phyloP scores from a whole-genome alignment of 345 rosid species.

The Anastatica hierochuntica region DNA sequence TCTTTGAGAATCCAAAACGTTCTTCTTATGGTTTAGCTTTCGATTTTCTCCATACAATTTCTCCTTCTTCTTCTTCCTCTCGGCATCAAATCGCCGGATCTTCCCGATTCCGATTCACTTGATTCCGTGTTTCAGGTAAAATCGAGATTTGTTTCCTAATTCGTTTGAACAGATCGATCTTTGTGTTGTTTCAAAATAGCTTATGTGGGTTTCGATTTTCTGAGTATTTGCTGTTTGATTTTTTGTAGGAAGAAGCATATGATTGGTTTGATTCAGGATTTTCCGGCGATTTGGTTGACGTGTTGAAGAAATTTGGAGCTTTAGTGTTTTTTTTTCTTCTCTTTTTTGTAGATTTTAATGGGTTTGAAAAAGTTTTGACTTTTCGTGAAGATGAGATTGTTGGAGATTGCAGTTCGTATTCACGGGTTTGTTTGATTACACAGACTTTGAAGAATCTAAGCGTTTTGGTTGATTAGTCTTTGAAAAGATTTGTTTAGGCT shows the following conservation, averaged over 20 bases:
- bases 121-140: constrained; percentile 22
- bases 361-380: constrained; percentile 17
- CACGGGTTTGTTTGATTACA: constrained; percentile 31
- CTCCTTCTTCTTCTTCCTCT: constrained; percentile 21
- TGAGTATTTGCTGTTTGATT: constrained; percentile 9
- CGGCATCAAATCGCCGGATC: constrained; percentile 32
- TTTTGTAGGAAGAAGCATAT: constrained; percentile 28
- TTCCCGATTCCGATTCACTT: too few species aligned
- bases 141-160: too few species aligned
- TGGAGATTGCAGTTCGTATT: constrained; percentile 18
- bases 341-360: too few species aligned
- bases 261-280: constrained; percentile 36
- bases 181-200: not conserved
- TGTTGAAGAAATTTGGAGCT: constrained; percentile 18
- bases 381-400: too few species aligned
- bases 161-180: too few species aligned
- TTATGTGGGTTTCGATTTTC: not conserved
- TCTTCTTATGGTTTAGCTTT: constrained; percentile 23
- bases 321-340: constrained; percentile 1
- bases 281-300: constrained; percentile 39
- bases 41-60: too few species aligned
- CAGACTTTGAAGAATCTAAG: constrained; percentile 10
- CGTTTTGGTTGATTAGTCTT: too few species aligned
- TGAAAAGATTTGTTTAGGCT: too few species aligned
- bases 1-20: too few species aligned